A percentile compares a stretch with the other conserved stretches of the same genome.
phyloP scores from a whole-genome alignment of 2,329 filamentous ascomycete species.

The Aspergillus versicolor region DNA sequence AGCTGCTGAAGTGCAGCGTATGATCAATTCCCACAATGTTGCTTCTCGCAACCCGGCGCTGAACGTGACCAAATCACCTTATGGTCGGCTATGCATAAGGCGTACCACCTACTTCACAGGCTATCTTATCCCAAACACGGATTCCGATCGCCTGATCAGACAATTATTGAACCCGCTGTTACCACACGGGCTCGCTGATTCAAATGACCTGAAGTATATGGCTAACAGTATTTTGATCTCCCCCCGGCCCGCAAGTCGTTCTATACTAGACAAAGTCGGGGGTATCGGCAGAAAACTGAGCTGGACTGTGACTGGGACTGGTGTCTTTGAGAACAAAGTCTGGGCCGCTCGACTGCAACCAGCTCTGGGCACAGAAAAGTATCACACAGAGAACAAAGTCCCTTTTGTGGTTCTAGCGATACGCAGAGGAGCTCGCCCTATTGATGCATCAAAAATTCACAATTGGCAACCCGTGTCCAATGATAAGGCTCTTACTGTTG shows the following conservation, averaged over 20 bases:
- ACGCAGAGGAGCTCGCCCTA: conserved; percentile 70
- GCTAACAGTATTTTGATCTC: conserved; percentile 91
- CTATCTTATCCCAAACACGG: conserved; percentile 74
- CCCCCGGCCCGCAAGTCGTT: conserved; percentile 69
- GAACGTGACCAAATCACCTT: conserved; percentile 42
- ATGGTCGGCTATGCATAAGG: conserved; percentile 66
- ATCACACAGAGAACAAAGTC: conserved; percentile 75
- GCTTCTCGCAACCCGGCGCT: conserved; percentile 29
- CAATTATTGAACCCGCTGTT: conserved; percentile 59
- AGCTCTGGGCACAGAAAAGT: conserved; percentile 63
- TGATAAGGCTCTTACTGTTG: conserved; percentile 72
- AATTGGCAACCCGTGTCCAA: conserved; percentile 76
- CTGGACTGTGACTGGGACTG: conserved; percentile 80
- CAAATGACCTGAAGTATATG: conserved; percentile 72
- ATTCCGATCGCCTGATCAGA: conserved; percentile 69
- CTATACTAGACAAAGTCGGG: conserved; percentile 78
- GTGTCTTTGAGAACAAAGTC: conserved; percentile 72
- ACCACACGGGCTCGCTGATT: conserved; percentile 60
- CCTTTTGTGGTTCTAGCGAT: conserved; percentile 83
- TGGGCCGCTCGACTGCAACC: conserved; percentile 85
- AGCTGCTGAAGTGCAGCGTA: conserved; percentile 78
- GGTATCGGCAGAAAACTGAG: conserved; percentile 79
- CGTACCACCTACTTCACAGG: conserved; percentile 90
- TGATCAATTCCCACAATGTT: conserved; percentile 83
- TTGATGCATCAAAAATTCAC: conserved; percentile 77